Conservation (phyloP, 768 basidiomycete genomes). For the Termitomyces heimii region DNA sequence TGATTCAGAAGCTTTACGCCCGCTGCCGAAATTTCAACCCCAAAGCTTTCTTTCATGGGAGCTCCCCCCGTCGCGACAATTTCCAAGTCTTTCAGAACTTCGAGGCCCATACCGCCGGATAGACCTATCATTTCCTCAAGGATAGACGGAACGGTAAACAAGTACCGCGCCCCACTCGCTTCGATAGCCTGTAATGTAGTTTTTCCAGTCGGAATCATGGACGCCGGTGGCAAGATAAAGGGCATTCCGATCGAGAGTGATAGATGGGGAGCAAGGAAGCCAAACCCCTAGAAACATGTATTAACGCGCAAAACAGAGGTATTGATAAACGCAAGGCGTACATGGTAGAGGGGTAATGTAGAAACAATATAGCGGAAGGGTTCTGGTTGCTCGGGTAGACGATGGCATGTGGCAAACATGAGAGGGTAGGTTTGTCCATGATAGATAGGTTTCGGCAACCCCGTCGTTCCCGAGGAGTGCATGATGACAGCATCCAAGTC, state of each 20-base stretch:
- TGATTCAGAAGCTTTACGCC: conserved; percentile 33
- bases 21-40: conserved; percentile 19
- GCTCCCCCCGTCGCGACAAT: conserved; percentile 33
- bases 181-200: conserved; percentile 19
- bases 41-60: conserved; percentile 31
- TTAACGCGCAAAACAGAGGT: neutral
- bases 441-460: conserved; percentile 41
- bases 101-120: conserved; percentile 19
- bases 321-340: conserved; percentile 10
- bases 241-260: conserved; percentile 32
- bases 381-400: conserved; percentile 23
- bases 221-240: conserved; percentile 27
- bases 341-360: conserved; percentile 33
- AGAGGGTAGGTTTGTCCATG: conserved; percentile 28
- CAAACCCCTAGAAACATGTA: conserved; percentile 24
- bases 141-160: conserved; percentile 34
- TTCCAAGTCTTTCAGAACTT: conserved; percentile 23
- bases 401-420: conserved; percentile 27
- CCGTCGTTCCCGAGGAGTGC: conserved; percentile 46
- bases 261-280: conserved; percentile 27
- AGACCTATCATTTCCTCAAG: conserved; percentile 28
- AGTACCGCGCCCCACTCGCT: conserved; percentile 22
- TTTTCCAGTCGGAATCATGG: conserved; percentile 29
- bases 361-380: conserved; percentile 27
- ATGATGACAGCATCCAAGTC: conserved; percentile 37